phyloP scores from a whole-genome alignment of 2,329 filamentous ascomycete genomes.

The Trichoderma citrinoviride region DNA sequence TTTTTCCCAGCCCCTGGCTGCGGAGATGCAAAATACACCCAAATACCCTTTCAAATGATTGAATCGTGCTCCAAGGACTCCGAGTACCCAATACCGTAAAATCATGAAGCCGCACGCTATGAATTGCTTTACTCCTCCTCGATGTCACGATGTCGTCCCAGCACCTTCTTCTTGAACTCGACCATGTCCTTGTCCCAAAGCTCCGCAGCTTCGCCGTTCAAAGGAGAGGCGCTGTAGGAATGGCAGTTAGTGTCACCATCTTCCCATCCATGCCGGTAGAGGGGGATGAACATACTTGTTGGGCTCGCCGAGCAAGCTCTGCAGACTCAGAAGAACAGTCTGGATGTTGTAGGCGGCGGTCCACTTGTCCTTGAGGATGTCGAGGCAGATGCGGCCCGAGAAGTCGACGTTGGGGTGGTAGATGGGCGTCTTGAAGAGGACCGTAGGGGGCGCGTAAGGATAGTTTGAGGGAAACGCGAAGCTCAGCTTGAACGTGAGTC shows the following conservation, averaged over 20 bases:
- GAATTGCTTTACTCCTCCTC: conserved; percentile 51
- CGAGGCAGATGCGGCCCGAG: conserved; percentile 91
- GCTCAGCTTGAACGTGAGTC: conserved; percentile 85
- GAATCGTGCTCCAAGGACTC: conserved; percentile 41
- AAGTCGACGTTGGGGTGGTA: conserved; percentile 99
- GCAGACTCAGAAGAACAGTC: conserved; percentile 86
- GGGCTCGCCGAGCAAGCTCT: conserved; percentile 92
- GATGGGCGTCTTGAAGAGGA: conserved; percentile 97
- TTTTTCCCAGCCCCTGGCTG: conserved; percentile 17
- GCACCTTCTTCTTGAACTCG: conserved; percentile 79
- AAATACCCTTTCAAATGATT: conserved; percentile 34
- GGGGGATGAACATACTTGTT: conserved; percentile 75
- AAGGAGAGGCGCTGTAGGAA: conserved; percentile 70
- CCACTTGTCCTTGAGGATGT: conserved; percentile 99
- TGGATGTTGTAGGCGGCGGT: conserved; percentile 96
- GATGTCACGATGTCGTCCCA: conserved; percentile 60
- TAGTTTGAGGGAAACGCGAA: conserved; percentile 92
- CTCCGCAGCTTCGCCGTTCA: conserved; percentile 95
- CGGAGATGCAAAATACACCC: conserved; percentile 32
- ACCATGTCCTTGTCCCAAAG: conserved; percentile 87
- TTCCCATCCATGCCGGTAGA: background rate
- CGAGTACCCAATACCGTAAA: conserved; percentile 38
- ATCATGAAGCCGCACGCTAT: conserved; percentile 19
- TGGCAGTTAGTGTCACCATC: conserved; percentile 23
- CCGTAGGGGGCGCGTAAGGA: conserved; percentile 84